phyloP scores from a whole-genome alignment of 1,284 basidiomycete species.

The Termitomyces sp. region DNA sequence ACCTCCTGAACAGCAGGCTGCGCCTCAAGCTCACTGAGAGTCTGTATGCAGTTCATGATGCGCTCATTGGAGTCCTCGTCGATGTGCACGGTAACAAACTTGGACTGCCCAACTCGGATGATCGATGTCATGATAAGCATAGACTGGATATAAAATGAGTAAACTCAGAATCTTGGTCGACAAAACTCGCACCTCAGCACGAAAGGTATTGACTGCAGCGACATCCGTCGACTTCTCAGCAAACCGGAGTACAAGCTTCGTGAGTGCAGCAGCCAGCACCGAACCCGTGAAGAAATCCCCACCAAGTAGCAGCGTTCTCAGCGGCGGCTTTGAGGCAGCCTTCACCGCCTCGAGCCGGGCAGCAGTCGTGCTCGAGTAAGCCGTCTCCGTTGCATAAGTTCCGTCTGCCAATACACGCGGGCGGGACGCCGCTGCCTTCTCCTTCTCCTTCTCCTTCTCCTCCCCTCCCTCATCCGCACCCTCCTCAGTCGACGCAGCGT shows the following conservation, averaged over 20 bases:
- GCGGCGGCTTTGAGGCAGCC: slow-evolving; percentile 84
- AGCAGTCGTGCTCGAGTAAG: slow-evolving; percentile 69
- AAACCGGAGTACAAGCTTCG: slow-evolving; percentile 89
- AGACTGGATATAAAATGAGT: slow-evolving; percentile 41
- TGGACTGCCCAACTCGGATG: slow-evolving; percentile 95
- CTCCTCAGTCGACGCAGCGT: slow-evolving; percentile 62
- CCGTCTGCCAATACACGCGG: slow-evolving; percentile 90
- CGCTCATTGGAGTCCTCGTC: slow-evolving; percentile 98
- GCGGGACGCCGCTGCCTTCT: slow-evolving; percentile 30
- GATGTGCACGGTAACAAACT: slow-evolving; percentile 89
- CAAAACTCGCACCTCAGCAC: slow-evolving; percentile 70
- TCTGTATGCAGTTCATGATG: slow-evolving; percentile 95
- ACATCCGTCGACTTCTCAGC: slow-evolving; percentile 56
- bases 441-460: slow-evolving; percentile 36
- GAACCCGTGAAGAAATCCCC: slow-evolving; percentile 98
- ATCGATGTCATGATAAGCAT: slow-evolving; percentile 99
- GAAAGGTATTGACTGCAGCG: slow-evolving; percentile 64
- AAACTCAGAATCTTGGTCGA: not conserved
- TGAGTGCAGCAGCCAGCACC: slow-evolving; percentile 84
- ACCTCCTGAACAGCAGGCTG: slow-evolving; percentile 70
- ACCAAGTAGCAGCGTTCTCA: slow-evolving; percentile 85
- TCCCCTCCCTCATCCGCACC: slow-evolving; percentile 38
- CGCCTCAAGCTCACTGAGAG: slow-evolving; percentile 74
- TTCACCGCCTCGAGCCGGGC: slow-evolving; percentile 79
- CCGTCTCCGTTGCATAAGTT: slow-evolving; percentile 96